phyloP scores from a whole-genome alignment of 2,329 filamentous ascomycete genomes.

The Scopulariopsis brevicaulis region DNA sequence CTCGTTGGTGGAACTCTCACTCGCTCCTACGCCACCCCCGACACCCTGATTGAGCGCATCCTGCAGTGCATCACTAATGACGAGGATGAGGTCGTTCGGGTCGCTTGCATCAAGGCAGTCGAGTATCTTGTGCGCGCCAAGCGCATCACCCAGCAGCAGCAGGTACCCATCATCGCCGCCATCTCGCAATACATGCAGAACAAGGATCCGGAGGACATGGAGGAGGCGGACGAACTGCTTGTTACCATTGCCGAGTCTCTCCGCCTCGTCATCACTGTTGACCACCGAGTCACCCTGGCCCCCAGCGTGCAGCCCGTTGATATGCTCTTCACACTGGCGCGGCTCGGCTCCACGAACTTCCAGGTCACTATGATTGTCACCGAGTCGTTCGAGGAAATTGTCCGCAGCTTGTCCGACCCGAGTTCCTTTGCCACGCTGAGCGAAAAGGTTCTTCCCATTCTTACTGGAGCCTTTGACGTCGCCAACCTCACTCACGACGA shows the following conservation, averaged over 20 bases:
- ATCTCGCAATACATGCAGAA: constrained; percentile 64
- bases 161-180: constrained; percentile 48
- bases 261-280: constrained; percentile 69
- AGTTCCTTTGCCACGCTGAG: constrained; percentile 71
- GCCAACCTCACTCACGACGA: constrained; percentile 77
- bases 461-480: constrained; percentile 83
- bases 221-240: constrained; percentile 84
- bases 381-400: constrained; percentile 86
- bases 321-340: constrained; percentile 78
- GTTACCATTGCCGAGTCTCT: constrained; percentile 83
- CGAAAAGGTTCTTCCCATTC: constrained; percentile 72
- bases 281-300: constrained; percentile 63
- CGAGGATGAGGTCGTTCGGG: constrained; percentile 77
- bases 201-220: constrained; percentile 73
- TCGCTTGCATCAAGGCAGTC: constrained; percentile 78
- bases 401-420: constrained; percentile 52
- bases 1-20: constrained; percentile 74
- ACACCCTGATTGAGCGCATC: constrained; percentile 57
- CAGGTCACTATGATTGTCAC: constrained; percentile 79
- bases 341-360: constrained; percentile 80
- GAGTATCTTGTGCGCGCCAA: constrained; percentile 52
- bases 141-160: constrained; percentile 39
- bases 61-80: constrained; percentile 68
- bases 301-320: constrained; percentile 65
- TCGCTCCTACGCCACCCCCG: constrained; percentile 53